Evolutionary conservation across 768 basidiomycete genomes (phyloP).

Genomic region (Kwoniella bestiolae): DNA sequence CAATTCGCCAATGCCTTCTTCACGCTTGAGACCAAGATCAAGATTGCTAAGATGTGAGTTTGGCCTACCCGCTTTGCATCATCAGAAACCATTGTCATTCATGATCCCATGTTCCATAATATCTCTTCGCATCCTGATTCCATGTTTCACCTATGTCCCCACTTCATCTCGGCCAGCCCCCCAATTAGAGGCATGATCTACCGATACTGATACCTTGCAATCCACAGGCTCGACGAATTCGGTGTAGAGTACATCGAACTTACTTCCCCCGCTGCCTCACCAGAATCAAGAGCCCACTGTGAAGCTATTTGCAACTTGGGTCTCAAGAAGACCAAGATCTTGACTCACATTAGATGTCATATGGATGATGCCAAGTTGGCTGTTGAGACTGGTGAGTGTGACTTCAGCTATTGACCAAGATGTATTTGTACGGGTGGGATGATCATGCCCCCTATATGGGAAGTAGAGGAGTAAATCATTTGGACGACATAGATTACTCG

Average conservation of each 20-base stretch:
- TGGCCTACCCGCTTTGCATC: not conserved
- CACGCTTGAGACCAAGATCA: slow-evolving; percentile 99
- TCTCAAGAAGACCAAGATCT: slow-evolving; percentile 75
- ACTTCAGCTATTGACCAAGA: too few relatives aligned
- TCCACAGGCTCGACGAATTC: slow-evolving; percentile 78
- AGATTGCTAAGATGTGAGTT: slow-evolving; percentile 82
- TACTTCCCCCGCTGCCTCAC: slow-evolving; percentile 95
- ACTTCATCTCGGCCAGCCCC: too few relatives aligned
- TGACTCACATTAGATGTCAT: slow-evolving; percentile 98
- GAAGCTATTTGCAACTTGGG: slow-evolving; percentile 99
- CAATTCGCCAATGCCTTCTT: slow-evolving; percentile 99
- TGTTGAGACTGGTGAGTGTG: slow-evolving; percentile 83
- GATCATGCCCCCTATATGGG: too few relatives aligned
- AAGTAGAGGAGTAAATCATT: too few relatives aligned
- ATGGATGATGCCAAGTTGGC: slow-evolving; percentile 99
- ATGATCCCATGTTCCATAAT: not conserved
- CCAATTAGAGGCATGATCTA: too few relatives aligned
- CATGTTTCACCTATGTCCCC: too few relatives aligned
- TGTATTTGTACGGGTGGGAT: too few relatives aligned
- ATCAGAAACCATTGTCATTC: not conserved
- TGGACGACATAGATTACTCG: too few relatives aligned
- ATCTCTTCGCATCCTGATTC: too few relatives aligned
- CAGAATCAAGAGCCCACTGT: slow-evolving; percentile 90
- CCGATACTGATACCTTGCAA: too few relatives aligned
- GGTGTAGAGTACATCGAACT: slow-evolving; percentile 99